Evolutionary conservation across 2,329 filamentous ascomycete species (phyloP).

Genomic region (Periconia sp.): DNA sequence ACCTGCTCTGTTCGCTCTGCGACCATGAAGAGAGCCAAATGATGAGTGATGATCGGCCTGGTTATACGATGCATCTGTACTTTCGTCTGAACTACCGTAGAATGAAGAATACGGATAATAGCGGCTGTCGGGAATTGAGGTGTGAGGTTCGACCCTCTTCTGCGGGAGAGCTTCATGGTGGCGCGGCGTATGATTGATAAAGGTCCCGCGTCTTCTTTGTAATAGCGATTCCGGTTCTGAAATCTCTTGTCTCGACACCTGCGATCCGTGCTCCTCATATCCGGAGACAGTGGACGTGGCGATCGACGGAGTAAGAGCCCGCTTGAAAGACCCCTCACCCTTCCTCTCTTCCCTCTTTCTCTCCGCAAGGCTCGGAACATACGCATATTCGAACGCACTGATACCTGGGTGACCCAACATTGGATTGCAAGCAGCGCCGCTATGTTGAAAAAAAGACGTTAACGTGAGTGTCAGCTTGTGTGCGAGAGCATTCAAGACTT

Average conservation of each 20-base stretch:
- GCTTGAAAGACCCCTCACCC: not conserved
- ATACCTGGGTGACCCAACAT: conserved; percentile 44
- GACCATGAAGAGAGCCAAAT: conserved; percentile 10
- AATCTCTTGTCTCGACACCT: not conserved
- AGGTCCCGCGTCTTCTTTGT: conserved; percentile 35
- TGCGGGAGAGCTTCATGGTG: conserved; percentile 30
- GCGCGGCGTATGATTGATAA: conserved; percentile 43
- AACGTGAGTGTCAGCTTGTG: not conserved
- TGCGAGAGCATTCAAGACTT: not conserved
- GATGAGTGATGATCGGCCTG: conserved; percentile 17
- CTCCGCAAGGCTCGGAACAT: no score
- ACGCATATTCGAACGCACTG: conserved; percentile 39
- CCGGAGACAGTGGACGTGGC: conserved; percentile 9
- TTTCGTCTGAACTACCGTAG: conserved; percentile 13
- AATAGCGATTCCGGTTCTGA: conserved; percentile 4
- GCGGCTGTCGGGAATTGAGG: conserved; percentile 25
- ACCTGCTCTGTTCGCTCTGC: conserved; percentile 16
- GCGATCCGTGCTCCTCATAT: not conserved
- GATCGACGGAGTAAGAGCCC: not conserved
- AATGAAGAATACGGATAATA: conserved; percentile 25
- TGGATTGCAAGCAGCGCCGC: no score
- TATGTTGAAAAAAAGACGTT: no score
- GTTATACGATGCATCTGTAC: conserved; percentile 3
- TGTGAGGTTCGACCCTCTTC: conserved; percentile 22
- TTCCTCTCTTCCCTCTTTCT: not conserved